Conservation (phyloP, 129 eudicot genomes). For the Dittrichia graveolens region DNA sequence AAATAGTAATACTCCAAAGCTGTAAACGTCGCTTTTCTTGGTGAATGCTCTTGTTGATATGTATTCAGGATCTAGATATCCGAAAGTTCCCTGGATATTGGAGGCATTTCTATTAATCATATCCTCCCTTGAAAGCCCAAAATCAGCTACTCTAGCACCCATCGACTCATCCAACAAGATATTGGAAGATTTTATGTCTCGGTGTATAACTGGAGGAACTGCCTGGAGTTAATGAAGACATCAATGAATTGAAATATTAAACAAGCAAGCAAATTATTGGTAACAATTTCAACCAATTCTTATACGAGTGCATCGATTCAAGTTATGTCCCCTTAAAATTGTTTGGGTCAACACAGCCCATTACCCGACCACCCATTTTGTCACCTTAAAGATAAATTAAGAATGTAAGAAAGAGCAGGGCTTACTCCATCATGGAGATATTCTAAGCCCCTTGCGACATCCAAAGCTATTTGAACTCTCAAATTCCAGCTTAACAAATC, state of each 20-base stretch:
- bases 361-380: neutral
- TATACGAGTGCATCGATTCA: neutral
- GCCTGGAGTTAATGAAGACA: constrained; percentile 53
- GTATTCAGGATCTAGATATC: constrained; percentile 95
- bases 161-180: constrained; percentile 88
- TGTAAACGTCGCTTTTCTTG: constrained; percentile 87
- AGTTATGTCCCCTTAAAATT: neutral
- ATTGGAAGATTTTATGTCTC: constrained; percentile 94
- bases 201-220: constrained; percentile 90
- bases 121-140: constrained; percentile 94
- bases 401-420: neutral
- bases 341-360: neutral
- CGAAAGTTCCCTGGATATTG: constrained; percentile 88
- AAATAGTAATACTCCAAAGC: constrained; percentile 83
- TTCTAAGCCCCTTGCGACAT: constrained; percentile 92
- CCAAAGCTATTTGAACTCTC: constrained; percentile 86
- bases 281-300: neutral
- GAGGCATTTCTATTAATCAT: constrained; percentile 65
- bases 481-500: constrained; percentile 67
- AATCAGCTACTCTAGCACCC: constrained; percentile 95
- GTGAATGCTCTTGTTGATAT: constrained; percentile 91
- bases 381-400: neutral
- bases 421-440: constrained; percentile 98
- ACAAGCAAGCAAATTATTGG: neutral
- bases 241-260: constrained; percentile 7